Percentiles rank a stretch among this genome's conserved stretches.
phyloP scores from a whole-genome alignment of 495 filamentous ascomycete species.

The Amorphotheca resinae region DNA sequence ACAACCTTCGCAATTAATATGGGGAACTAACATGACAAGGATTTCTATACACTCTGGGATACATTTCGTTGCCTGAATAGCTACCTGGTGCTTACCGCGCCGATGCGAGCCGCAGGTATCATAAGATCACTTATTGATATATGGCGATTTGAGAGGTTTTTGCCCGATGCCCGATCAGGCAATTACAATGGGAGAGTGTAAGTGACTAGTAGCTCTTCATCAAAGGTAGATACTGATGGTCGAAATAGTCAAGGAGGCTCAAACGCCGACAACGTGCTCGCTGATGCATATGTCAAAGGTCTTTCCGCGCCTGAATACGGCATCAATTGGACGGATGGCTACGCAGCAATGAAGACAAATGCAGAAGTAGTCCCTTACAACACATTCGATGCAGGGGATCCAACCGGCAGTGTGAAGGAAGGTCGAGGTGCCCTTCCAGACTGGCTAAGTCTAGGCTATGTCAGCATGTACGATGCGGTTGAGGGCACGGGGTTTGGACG shows the following conservation, averaged over 20 bases:
- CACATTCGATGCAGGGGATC: slow-evolving; percentile 7
- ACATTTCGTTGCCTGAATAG: slow-evolving; percentile 57
- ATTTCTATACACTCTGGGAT: slow-evolving; percentile 56
- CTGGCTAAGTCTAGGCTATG: slow-evolving; percentile 56
- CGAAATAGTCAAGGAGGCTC: slow-evolving; percentile 59
- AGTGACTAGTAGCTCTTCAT: background rate
- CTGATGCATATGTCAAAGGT: slow-evolving; percentile 58
- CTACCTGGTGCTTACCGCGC: slow-evolving; percentile 53
- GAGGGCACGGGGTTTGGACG: slow-evolving; percentile 46
- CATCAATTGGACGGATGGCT: slow-evolving; percentile 59
- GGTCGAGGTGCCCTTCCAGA: slow-evolving; percentile 55
- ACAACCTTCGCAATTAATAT: background rate
- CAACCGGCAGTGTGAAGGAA: slow-evolving; percentile 47
- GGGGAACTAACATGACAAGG: slow-evolving; percentile 15
- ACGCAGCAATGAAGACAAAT: slow-evolving; percentile 59
- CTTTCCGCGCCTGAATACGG: slow-evolving; percentile 29
- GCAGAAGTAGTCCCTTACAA: slow-evolving; percentile 55
- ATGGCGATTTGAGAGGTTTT: slow-evolving; percentile 53
- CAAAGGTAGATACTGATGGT: background rate
- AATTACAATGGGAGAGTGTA: slow-evolving; percentile 43
- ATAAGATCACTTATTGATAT: slow-evolving; percentile 57
- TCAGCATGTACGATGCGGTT: slow-evolving; percentile 30
- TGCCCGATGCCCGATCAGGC: slow-evolving; percentile 52
- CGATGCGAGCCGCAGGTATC: slow-evolving; percentile 49
- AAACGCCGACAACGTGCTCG: slow-evolving; percentile 60